phyloP scores from a whole-genome alignment of 208 protist species.

The Leishmania braziliensis region DNA sequence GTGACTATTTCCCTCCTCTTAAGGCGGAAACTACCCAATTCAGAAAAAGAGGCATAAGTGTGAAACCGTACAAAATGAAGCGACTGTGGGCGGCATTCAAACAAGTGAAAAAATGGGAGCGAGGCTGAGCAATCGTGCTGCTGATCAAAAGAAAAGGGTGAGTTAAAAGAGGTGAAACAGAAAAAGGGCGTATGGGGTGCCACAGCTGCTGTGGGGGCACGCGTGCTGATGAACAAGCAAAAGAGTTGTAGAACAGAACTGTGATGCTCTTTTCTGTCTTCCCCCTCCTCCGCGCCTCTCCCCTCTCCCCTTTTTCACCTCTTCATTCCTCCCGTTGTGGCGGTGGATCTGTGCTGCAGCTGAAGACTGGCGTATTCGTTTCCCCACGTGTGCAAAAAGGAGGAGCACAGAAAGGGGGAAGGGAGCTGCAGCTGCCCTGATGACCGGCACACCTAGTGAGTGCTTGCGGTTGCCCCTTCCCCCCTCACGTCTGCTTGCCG shows the following conservation, averaged over 20 bases:
- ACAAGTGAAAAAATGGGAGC: background rate
- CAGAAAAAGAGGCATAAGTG: background rate
- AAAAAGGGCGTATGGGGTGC: background rate
- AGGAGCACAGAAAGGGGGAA: background rate
- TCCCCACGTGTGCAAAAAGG: background rate
- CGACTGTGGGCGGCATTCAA: background rate
- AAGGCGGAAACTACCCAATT: background rate
- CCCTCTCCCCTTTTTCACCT: background rate
- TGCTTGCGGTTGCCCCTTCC: background rate
- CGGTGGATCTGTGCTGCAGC: background rate
- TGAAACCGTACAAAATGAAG: background rate
- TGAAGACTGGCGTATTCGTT: background rate
- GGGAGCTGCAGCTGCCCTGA: conserved; percentile 5
- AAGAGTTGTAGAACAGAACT: background rate
- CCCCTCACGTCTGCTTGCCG: background rate
- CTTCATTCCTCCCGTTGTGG: background rate
- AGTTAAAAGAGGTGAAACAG: background rate
- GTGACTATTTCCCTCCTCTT: background rate
- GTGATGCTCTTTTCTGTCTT: background rate
- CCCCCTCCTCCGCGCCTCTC: background rate
- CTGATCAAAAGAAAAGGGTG: background rate
- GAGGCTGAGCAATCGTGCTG: background rate
- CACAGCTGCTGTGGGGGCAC: background rate
- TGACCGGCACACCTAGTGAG: background rate
- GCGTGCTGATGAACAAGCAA: background rate